Evolutionary conservation across 768 basidiomycete genomes (phyloP), one percentile per base, ranked within the genome.

Genomic region (Grammothele lineata): DNA sequence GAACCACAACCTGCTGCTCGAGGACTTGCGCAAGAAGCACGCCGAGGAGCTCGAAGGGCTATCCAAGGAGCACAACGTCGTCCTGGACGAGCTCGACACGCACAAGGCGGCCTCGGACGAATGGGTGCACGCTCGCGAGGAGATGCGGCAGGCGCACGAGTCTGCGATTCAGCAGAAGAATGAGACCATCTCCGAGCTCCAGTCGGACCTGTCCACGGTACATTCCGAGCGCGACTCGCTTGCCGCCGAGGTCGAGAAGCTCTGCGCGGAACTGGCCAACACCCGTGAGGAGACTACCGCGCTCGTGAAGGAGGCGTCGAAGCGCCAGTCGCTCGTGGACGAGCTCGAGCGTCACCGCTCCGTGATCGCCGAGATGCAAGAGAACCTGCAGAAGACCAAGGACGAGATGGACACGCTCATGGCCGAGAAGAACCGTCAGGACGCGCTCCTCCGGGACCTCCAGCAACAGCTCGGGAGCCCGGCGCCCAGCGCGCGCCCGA

Each of bases 361-460:
- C 8, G 71, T 81, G 23, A 71, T 92, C 14, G 82, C 83, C 21
- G 89, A 92, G 57, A 67, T 85, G 63, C 88, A 91, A 56, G 83
- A 85, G 50, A 82, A 77, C 53, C 69, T 92, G 21, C 87, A 89
- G 63, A 80, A 77, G 37, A 80, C 81, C 58, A 87, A 87, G 67
- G 85, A 91, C 57, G 88, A 91, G 67, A 87, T 87, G 64, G 91
- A 89, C 61, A 72, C 59, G 14, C 70, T 93, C 14, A 87, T 84
- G 49, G 70, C 76, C 8, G 89, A 93, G 69, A 87, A 82, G 67
- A 70, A 52, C 53, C 79, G 75, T 40, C 81, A 86, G 25, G 88
- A 92, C 45, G 63, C 63, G 12, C 62, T 82, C n/a, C 69, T 91
- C 47, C 81, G 84, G 40, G 92, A 94, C 39, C 70, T 92, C 21